These are phyloP conservation scores for Penicillium pulvis DNA, from an alignment of 495 filamentous ascomycete species.

Conservation along the genomic window DNA sequence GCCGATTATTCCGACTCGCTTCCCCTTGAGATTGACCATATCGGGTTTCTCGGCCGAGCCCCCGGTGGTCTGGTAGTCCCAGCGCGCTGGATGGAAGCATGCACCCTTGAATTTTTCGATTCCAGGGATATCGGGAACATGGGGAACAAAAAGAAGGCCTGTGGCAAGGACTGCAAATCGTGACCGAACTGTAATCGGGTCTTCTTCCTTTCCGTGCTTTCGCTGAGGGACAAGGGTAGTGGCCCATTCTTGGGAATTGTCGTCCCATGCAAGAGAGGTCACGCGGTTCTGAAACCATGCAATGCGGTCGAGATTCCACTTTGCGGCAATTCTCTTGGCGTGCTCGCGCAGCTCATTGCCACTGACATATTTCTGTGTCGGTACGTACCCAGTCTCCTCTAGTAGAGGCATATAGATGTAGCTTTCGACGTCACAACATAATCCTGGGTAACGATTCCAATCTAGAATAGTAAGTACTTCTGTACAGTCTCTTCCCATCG, in stretches of 20 bases:
- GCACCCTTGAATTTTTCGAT: slow-evolving; percentile 23
- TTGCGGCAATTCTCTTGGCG: slow-evolving; percentile 25
- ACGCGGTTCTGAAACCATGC: slow-evolving; percentile 42
- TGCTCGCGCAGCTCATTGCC: slow-evolving; percentile 29
- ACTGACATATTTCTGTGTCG: slow-evolving; percentile 35
- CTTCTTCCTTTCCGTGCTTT: background rate
- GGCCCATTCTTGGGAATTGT: slow-evolving; percentile 1
- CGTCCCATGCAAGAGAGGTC: slow-evolving; percentile 9
- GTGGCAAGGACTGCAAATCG: slow-evolving; percentile 24
- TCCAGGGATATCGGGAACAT: slow-evolving; percentile 26
- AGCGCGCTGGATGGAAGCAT: slow-evolving; percentile 45
- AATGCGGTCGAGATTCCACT: slow-evolving; percentile 48
- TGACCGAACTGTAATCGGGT: background rate
- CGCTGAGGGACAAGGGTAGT: background rate
- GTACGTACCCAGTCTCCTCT: slow-evolving; percentile 61
- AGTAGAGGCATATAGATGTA: slow-evolving; percentile 53
- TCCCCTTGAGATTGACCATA: slow-evolving; percentile 40
- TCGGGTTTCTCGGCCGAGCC: slow-evolving; percentile 46
- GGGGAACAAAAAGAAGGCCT: slow-evolving; percentile 24
- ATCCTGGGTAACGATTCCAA: slow-evolving; percentile 44
- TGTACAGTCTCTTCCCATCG: slow-evolving; percentile 39
- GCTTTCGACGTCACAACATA: slow-evolving; percentile 36
- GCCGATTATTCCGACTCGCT: slow-evolving; percentile 51
- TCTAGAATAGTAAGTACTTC: slow-evolving; percentile 36
- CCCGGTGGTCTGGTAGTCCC: slow-evolving; percentile 51